Percentiles rank a stretch among this genome's conserved stretches.
These are phyloP conservation scores for Metschnikowia kofuensis DNA, from an alignment of 805 yeast species.

Conservation along the genomic window DNA sequence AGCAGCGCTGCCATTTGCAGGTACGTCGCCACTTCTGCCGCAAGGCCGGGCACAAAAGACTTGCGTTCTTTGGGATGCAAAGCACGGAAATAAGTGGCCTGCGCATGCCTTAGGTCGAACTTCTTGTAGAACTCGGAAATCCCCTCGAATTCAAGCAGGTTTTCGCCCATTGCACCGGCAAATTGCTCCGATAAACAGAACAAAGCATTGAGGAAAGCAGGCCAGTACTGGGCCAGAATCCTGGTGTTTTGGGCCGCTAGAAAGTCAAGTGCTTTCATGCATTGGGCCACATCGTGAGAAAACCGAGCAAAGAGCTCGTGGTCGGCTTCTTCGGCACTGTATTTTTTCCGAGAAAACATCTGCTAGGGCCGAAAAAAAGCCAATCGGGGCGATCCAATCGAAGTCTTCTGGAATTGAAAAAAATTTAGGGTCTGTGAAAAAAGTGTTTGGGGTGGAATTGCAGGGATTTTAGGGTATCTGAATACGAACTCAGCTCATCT, in stretches of 20 bases:
- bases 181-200: slow-evolving; percentile 29
- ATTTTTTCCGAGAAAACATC: not conserved
- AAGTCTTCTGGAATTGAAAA: too few species aligned
- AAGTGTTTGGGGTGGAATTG: too few species aligned
- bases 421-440: too few species aligned
- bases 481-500: too few species aligned
- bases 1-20: slow-evolving; percentile 19
- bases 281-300: slow-evolving; percentile 40
- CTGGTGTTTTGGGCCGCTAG: slow-evolving; percentile 27
- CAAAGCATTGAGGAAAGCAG: slow-evolving; percentile 31
- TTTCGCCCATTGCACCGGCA: slow-evolving; percentile 28
- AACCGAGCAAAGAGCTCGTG: slow-evolving; percentile 8
- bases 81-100: slow-evolving; percentile 21
- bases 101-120: slow-evolving; percentile 23
- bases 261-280: slow-evolving; percentile 46
- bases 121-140: slow-evolving; percentile 29
- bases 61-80: slow-evolving; percentile 39
- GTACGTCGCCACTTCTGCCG: slow-evolving; percentile 26
- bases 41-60: slow-evolving; percentile 14
- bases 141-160: slow-evolving; percentile 36
- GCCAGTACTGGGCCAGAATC: slow-evolving; percentile 26
- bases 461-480: too few species aligned
- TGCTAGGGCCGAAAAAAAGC: not conserved
- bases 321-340: slow-evolving; percentile 8
- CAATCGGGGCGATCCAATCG: not conserved